These are phyloP conservation scores for Ceratocystiopsis minuta DNA, from an alignment of 2,329 filamentous ascomycete genomes.

Conservation along the genomic window DNA sequence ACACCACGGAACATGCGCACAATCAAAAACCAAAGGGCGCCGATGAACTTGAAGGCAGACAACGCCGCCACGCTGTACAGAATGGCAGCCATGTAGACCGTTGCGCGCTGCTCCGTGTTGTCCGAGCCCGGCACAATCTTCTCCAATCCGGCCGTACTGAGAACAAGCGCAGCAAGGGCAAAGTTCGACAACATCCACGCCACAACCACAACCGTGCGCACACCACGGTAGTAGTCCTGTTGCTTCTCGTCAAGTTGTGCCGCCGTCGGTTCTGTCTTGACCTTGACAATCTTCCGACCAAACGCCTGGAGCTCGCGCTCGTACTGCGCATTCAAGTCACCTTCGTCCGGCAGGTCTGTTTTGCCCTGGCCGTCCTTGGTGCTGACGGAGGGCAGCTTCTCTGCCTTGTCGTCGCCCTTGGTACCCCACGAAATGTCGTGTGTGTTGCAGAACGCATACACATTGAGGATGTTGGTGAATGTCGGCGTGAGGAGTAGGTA, in stretches of 20 bases:
- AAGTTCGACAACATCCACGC: conserved; percentile 97
- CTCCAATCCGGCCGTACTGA: conserved; percentile 71
- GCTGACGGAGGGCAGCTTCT: conserved; percentile 73
- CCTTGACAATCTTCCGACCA: conserved; percentile 52
- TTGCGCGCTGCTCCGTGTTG: conserved; percentile 38
- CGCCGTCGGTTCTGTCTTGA: conserved; percentile 41
- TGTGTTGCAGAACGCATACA: conserved; percentile 70
- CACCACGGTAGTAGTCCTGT: conserved; percentile 96
- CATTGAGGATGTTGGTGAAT: conserved; percentile 96
- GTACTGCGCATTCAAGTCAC: conserved; percentile 88
- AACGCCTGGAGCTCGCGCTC: conserved; percentile 68
- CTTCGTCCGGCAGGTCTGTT: conserved; percentile 88
- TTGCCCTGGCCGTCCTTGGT: conserved; percentile 81
- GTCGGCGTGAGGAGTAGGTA: conserved; percentile 90
- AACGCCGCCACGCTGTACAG: conserved; percentile 77
- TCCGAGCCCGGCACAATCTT: conserved; percentile 33
- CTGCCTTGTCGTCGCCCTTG: conserved; percentile 91
- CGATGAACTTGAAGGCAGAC: conserved; percentile 72
- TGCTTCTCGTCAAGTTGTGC: conserved; percentile 57
- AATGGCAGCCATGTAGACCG: conserved; percentile 73
- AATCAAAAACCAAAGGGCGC: conserved; percentile 82
- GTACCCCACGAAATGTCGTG: conserved; percentile 97
- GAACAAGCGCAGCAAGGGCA: conserved; percentile 66
- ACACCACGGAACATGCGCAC: conserved; percentile 68
- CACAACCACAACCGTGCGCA: conserved; percentile 78